A percentile compares a stretch with the other conserved stretches of the same genome.
Conservation (phyloP, 495 filamentous ascomycete species). For the Xylaria telfairii region DNA sequence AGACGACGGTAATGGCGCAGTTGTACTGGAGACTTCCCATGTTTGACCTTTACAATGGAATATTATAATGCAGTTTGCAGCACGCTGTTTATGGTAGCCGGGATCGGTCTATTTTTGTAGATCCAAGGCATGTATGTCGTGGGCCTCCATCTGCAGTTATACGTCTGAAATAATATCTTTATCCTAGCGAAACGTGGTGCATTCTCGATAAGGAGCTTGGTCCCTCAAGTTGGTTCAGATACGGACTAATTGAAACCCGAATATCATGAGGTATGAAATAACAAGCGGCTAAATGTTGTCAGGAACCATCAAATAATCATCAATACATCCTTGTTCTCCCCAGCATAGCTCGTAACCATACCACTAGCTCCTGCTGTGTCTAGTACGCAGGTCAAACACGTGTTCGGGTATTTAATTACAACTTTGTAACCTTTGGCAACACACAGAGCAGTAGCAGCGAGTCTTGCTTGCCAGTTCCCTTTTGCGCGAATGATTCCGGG, state of each 20-base stretch:
- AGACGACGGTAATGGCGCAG: background rate
- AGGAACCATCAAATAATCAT: conserved; percentile 9
- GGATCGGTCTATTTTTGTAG: background rate
- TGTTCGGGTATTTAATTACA: background rate
- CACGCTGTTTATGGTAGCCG: background rate
- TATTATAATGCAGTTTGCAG: background rate
- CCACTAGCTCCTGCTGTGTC: background rate
- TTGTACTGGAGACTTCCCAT: background rate
- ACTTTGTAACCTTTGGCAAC: conserved; percentile 11
- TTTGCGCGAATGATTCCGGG: background rate
- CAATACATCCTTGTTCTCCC: background rate
- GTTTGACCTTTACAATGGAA: background rate
- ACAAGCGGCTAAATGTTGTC: background rate
- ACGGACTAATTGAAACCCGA: background rate
- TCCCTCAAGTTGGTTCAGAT: too few species aligned
- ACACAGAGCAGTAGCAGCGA: conserved; percentile 13
- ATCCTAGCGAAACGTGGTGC: too few species aligned
- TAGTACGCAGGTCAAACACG: background rate
- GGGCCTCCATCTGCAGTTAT: too few species aligned
- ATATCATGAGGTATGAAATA: background rate
- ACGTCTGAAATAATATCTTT: too few species aligned
- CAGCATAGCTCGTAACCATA: background rate
- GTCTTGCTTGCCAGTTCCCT: conserved; percentile 13
- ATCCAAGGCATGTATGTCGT: background rate
- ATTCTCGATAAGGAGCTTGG: too few species aligned